These are phyloP conservation scores for Verticillium nonalfalfae DNA, from an alignment of 2,329 filamentous ascomycete species.

Conservation along the genomic window DNA sequence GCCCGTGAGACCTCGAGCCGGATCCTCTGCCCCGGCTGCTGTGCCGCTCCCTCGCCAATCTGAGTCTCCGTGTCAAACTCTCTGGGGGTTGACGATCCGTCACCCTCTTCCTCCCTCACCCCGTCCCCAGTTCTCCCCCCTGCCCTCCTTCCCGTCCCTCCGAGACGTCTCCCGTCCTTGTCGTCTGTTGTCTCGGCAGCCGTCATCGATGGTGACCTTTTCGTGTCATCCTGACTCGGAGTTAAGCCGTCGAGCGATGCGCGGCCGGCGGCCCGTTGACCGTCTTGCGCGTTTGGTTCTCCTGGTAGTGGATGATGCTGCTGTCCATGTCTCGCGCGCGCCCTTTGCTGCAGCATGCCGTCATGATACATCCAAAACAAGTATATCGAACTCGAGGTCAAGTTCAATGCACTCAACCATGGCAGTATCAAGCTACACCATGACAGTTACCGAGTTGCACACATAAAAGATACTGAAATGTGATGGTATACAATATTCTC, in stretches of 20 bases:
- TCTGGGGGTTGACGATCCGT: not conserved
- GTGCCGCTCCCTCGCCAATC: slow-evolving; percentile 2
- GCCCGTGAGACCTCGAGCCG: not conserved
- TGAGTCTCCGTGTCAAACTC: slow-evolving; percentile 1
- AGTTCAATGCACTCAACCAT: not conserved
- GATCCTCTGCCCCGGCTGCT: not conserved
- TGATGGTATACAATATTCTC: slow-evolving; percentile 6
- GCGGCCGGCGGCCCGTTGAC: not conserved
- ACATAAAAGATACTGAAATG: not conserved
- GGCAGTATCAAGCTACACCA: too few relatives aligned
- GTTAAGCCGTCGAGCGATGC: not conserved
- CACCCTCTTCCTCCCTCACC: not conserved
- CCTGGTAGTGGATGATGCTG: not conserved
- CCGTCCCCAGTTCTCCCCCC: too few relatives aligned
- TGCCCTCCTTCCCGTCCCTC: too few relatives aligned
- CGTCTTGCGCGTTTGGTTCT: not conserved
- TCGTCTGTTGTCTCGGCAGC: not conserved
- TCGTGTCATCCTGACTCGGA: not conserved
- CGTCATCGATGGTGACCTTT: not conserved
- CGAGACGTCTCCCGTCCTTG: not conserved
- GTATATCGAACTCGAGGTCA: not conserved
- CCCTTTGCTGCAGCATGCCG: too few relatives aligned
- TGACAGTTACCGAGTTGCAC: not conserved
- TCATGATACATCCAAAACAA: too few relatives aligned
- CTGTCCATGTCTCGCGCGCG: not conserved